phyloP scores from a whole-genome alignment of 257 asterid genomes.

The Solanum lycopersicoides region DNA sequence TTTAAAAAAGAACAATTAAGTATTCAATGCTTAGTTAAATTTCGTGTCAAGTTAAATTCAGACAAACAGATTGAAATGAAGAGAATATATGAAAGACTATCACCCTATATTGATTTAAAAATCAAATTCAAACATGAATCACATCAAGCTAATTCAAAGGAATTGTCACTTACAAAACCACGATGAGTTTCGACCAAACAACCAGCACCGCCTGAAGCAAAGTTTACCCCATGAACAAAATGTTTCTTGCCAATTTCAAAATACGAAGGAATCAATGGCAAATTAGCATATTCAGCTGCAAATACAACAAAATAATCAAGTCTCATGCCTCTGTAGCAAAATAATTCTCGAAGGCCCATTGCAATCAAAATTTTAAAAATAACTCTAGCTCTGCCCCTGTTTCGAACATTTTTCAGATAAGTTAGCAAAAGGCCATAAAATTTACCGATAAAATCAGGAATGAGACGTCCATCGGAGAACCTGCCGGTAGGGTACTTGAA shows the following conservation, averaged over 20 bases:
- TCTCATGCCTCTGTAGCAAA: neutral
- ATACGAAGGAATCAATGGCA: neutral
- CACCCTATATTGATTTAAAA: neutral
- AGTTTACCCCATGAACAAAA: neutral
- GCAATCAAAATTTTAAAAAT: neutral
- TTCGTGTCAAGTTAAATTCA: fast-evolving
- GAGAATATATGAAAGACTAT: neutral
- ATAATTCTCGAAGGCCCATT: neutral
- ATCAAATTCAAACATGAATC: neutral
- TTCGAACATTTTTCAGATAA: neutral
- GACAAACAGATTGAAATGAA: fast-evolving
- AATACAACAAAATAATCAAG: neutral
- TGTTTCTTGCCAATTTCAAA: neutral
- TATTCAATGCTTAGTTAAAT: neutral
- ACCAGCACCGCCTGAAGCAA: slow-evolving; percentile 1
- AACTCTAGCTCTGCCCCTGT: neutral
- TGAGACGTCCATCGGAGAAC: neutral
- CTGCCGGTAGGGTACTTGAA: neutral
- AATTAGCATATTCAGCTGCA: neutral
- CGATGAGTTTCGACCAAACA: neutral
- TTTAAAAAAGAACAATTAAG: neutral
- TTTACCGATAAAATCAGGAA: neutral
- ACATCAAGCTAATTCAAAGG: neutral
- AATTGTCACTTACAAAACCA: neutral
- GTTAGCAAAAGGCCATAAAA: neutral